These are phyloP conservation scores for Cyanophora paradoxa DNA, from an alignment of 78 protist genomes.

Conservation along the genomic window DNA sequence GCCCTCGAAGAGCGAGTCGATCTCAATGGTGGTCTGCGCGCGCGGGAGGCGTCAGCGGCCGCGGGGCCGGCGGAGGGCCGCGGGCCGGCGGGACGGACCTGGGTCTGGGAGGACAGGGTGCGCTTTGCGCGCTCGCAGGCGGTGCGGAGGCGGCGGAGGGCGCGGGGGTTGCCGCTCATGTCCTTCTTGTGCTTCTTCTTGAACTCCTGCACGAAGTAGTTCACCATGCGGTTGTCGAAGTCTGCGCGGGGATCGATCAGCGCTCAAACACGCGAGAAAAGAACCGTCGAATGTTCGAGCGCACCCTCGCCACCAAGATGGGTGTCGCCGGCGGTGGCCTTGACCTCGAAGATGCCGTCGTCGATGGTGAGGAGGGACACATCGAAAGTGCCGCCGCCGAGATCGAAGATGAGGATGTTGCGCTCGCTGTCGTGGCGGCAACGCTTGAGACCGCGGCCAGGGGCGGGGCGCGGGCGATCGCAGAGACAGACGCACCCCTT, in stretches of 20 bases:
- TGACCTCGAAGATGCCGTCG: constrained; percentile 73
- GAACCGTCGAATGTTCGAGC: too few species aligned
- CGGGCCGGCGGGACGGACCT: constrained; percentile 28
- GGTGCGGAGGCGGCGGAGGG: constrained; percentile 63
- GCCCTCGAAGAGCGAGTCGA: constrained; percentile 92
- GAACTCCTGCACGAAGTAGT: constrained; percentile 40
- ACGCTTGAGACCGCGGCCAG: too few species aligned
- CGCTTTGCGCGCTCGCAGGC: constrained; percentile 75
- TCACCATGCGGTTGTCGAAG: constrained; percentile 63
- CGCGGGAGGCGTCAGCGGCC: neutral
- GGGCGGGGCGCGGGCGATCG: too few species aligned
- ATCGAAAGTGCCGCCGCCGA: constrained; percentile 98
- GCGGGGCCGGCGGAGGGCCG: too few species aligned
- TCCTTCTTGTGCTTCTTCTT: constrained; percentile 49
- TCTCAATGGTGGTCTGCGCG: constrained; percentile 82
- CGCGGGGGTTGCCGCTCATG: constrained; percentile 20
- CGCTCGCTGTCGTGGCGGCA: too few species aligned
- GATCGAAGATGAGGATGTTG: constrained; percentile 88
- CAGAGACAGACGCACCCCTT: constrained; percentile 2
- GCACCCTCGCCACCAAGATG: constrained; percentile 85
- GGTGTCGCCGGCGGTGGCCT: constrained; percentile 80
- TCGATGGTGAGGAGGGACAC: constrained; percentile 76
- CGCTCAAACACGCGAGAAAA: neutral
- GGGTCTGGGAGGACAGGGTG: constrained; percentile 60
- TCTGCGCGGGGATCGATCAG: too few species aligned